Evolutionary conservation across 1,284 basidiomycete genomes (phyloP), one percentile per base, ranked within the genome.

Genomic region (Microbotryum saponariae): DNA sequence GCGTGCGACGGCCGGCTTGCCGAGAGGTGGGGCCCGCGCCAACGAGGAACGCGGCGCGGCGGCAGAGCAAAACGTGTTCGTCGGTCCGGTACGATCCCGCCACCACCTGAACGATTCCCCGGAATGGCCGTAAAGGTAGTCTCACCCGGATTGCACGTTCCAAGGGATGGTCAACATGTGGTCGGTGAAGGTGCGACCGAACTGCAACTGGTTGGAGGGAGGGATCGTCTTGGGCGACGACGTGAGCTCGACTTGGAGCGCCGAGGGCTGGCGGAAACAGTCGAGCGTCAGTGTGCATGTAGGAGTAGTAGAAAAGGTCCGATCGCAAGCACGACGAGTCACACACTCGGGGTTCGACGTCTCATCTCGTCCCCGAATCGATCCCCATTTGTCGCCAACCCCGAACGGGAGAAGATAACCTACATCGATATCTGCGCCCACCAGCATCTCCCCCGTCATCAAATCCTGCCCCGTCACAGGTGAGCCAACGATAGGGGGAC

Each of bases 121-220:
- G 10, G 31, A 42, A 42, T 12, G 37, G 37, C 12, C 16, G 37
- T 18, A 42, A 10, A 18, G 18, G 31, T 42, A 42, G 37, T 18
- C 37, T 42, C 16, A 42, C 37, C 37, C 92, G 21, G 78, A 78
- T 10, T 78, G 72, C 23, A 79, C 77, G 60, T 81, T 80, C 92
- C 92, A 97, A 16, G 85, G 84, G 65, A 94, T 82, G 48, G 81
- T 83, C 53, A 97, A 78, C 92, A 97, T 97, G 76, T 97, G 93
- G 77, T 97, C 91, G 33, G 91, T 91, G 67, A 82, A 82, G 27
- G 78, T 80, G 60, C 77, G 76, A 9, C 81, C 81, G 63, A 82
- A 82, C 16, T 53, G 56, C 54, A 69, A 59, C 54, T 64, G 25
- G 10, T 54, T 56, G 9, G 60, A 61, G 3, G 54, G 56, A 8